Base-by-base conservation (phyloP, 2,329 filamentous ascomycete species). In the Karstenula rhodostoma region DNA sequence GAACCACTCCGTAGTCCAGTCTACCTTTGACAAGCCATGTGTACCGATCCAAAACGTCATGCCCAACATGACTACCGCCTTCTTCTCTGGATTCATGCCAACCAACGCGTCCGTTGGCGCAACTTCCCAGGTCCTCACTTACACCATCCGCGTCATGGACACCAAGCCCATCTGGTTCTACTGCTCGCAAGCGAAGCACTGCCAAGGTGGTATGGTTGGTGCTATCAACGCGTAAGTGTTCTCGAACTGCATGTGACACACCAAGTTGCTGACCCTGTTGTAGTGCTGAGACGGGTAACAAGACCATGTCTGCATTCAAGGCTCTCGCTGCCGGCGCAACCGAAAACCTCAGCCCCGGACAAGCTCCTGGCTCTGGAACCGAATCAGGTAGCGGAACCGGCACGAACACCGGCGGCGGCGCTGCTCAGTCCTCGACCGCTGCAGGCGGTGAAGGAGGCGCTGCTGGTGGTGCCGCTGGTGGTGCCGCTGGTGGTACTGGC, bases 1-100 rank as follows among this genome's bases (percentile, higher is more conserved):
- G 64, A 94, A 94, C 82, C 91, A 94, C 84, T 93, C 90, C 53
- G 87, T 93, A 59, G 90, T 89, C 17, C 90, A 93, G 81, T 92
- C 91, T 49, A 87, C 84, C 70, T 94, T 94, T 71, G 88, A 90
- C 69, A 78, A 84, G 58, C 90, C 90, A 13, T 93, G 91, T 80
- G 75, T 84, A 29, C 89, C 90, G 53, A 85, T 90, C 67, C 68
- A 74, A 64, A 78, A 81, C 66, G 65, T 75, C 50, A 69, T 73
- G 67, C 43, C 68, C 57, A 77, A 81, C 77, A 81, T 83, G 79
- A 80, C 79, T 60, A 84, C 85, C 71, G 73, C 81, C 63, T 84
- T 94, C 80, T 90, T 84, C 70, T 83, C 81, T 15, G 89, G 89
- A 60, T 91, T 87, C 81, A 85, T 87, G 80, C 86, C 87, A 64